A percentile compares a stretch with the other conserved stretches of the same genome.
These are phyloP conservation scores for Glarea lozoyensis DNA, from an alignment of 495 filamentous ascomycete genomes.

Conservation along the genomic window DNA sequence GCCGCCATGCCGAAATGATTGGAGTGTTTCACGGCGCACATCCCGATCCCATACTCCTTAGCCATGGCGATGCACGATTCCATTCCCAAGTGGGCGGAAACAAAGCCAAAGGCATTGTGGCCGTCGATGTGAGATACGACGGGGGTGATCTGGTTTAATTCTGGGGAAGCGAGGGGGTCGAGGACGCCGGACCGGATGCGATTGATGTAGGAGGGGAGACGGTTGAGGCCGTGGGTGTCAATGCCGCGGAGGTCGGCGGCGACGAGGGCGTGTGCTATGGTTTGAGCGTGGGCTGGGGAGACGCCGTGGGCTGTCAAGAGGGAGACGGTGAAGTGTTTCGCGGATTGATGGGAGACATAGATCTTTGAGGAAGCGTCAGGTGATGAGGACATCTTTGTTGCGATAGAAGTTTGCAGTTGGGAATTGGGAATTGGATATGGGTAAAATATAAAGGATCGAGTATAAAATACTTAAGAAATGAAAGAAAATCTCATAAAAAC, in stretches of 20 bases:
- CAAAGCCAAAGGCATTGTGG: conserved; percentile 67
- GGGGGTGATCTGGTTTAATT: conserved; percentile 50
- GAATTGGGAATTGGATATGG: no score
- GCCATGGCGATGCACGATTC: conserved; percentile 54
- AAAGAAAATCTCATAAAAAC: no score
- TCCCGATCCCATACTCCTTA: conserved; percentile 55
- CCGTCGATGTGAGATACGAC: conserved; percentile 58
- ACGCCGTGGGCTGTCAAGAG: conserved; percentile 52
- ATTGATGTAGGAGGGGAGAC: conserved; percentile 66
- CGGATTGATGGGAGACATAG: neutral
- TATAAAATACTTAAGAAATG: no score
- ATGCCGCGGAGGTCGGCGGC: conserved; percentile 68
- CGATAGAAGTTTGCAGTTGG: no score
- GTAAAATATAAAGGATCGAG: no score
- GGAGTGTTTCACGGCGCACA: conserved; percentile 62
- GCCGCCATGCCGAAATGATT: conserved; percentile 81
- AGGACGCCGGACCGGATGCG: conserved; percentile 60
- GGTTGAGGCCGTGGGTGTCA: conserved; percentile 70
- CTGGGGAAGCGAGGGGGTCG: conserved; percentile 46
- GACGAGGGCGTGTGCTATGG: conserved; percentile 55
- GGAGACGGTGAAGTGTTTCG: neutral
- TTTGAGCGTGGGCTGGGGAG: conserved; percentile 40
- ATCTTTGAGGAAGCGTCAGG: neutral
- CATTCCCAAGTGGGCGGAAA: conserved; percentile 57
- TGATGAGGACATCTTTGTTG: neutral